Evolutionary conservation across 371 early-diverging fungal genomes (phyloP).

Genomic region (Homolaphlyctis polyrhiza): DNA sequence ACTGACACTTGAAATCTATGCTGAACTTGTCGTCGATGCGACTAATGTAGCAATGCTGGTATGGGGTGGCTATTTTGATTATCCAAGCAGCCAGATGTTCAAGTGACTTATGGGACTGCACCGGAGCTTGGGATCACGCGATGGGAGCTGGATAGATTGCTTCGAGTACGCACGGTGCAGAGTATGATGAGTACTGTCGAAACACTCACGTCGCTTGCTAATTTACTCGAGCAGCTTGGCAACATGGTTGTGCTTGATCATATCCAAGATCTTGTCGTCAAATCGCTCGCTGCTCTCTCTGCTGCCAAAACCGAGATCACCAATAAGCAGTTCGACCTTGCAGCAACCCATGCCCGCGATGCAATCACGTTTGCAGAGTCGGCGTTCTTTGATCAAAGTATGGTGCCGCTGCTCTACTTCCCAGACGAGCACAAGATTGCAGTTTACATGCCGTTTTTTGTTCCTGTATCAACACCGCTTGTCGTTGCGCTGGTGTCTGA

Average conservation of each 20-base stretch:
- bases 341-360: constrained; percentile 33
- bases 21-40: no score
- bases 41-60: no score
- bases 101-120: constrained; percentile 14
- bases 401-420: constrained; percentile 95
- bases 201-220: constrained; percentile 74
- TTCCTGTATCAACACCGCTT: constrained; percentile 73
- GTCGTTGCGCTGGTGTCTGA: constrained; percentile 10
- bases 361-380: constrained; percentile 70
- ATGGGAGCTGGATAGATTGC: constrained; percentile 71
- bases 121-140: constrained; percentile 45
- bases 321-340: background rate
- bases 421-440: constrained; percentile 96
- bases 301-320: background rate
- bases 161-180: constrained; percentile 60
- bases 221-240: constrained; percentile 69
- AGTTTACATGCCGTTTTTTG: constrained; percentile 94
- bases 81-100: constrained; percentile 19
- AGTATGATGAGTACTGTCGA: constrained; percentile 63
- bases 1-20: no score
- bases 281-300: constrained; percentile 5
- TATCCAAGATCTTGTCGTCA: constrained; percentile 58
- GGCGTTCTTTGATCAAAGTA: constrained; percentile 94
- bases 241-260: constrained; percentile 90
- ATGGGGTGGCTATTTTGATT: no score